These are phyloP conservation scores for Quercus phellos DNA, from an alignment of 331 rosid genomes.

Conservation along the genomic window DNA sequence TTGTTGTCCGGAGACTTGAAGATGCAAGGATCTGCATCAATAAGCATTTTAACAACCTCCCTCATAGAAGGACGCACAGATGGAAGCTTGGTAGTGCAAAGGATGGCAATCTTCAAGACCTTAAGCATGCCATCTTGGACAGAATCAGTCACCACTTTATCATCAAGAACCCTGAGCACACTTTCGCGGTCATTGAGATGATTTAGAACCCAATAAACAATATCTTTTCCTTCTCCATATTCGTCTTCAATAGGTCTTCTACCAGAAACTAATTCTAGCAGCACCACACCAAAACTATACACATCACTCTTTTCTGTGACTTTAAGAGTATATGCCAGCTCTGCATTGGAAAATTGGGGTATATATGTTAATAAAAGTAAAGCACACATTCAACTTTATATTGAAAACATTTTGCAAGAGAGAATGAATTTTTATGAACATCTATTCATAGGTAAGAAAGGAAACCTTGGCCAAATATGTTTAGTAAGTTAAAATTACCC, in stretches of 20 bases:
- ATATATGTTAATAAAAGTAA: neutral
- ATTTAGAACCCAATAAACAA: conserved; percentile 74
- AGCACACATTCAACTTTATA: neutral
- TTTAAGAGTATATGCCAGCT: conserved; percentile 74
- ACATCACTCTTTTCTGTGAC: conserved; percentile 83
- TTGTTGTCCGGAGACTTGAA: conserved; percentile 19
- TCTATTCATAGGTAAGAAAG: neutral
- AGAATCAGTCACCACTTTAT: conserved; percentile 39
- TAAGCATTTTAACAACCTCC: conserved; percentile 77
- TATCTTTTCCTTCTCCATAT: conserved; percentile 89
- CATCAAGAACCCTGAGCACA: conserved; percentile 56
- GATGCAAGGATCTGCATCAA: conserved; percentile 59
- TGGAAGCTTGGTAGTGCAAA: conserved; percentile 80
- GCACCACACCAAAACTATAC: conserved; percentile 87
- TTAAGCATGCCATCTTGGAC: conserved; percentile 57
- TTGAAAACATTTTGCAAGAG: neutral
- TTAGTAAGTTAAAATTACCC: neutral
- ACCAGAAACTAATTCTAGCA: conserved; percentile 74
- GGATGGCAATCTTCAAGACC: conserved; percentile 69
- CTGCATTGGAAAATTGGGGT: conserved; percentile 34
- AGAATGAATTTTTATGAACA: neutral
- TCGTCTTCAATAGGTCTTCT: conserved; percentile 73
- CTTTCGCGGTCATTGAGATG: conserved; percentile 57
- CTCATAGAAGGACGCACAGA: conserved; percentile 88
- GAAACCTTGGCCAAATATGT: neutral